Evolutionary conservation across 495 filamentous ascomycete genomes (phyloP).

Genomic region (Elasticomyces elasticus): DNA sequence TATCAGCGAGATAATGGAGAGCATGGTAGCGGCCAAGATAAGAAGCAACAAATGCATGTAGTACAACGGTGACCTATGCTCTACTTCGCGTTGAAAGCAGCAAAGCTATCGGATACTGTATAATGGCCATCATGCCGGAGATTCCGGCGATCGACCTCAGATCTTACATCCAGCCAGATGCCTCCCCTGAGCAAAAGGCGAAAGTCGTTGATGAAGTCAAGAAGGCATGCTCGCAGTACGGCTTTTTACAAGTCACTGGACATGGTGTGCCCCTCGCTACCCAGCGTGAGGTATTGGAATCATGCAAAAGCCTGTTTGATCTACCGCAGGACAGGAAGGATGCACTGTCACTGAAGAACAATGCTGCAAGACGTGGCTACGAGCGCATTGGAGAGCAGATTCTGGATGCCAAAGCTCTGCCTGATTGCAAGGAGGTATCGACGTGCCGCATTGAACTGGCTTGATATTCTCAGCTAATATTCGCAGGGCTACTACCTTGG

Average conservation of each 20-base stretch:
- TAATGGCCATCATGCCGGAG: neutral
- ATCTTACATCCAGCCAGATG: conserved; percentile 1
- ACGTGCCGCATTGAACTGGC: neutral
- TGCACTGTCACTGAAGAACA: conserved; percentile 27
- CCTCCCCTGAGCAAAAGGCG: neutral
- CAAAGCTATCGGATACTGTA: neutral
- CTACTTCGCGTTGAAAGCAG: neutral
- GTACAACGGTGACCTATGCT: neutral
- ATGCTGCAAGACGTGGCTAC: conserved; percentile 32
- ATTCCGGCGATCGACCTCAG: conserved; percentile 18
- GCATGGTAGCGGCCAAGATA: neutral
- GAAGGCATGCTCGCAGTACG: conserved; percentile 30
- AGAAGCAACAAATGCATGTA: neutral
- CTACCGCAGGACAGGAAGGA: conserved; percentile 32
- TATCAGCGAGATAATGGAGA: neutral
- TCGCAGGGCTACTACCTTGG: conserved; percentile 31
- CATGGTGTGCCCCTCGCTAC: conserved; percentile 33
- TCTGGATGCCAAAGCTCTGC: conserved; percentile 27
- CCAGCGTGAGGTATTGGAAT: conserved; percentile 23
- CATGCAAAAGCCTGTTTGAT: conserved; percentile 26
- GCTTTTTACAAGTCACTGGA: conserved; percentile 43
- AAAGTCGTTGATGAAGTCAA: conserved; percentile 30
- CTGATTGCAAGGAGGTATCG: conserved; percentile 34
- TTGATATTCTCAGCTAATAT: neutral
- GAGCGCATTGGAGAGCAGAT: conserved; percentile 27